A percentile compares a stretch with the other conserved stretches of the same genome.
phyloP scores from a whole-genome alignment of 495 filamentous ascomycete species.

The Tuber umbilicatum region DNA sequence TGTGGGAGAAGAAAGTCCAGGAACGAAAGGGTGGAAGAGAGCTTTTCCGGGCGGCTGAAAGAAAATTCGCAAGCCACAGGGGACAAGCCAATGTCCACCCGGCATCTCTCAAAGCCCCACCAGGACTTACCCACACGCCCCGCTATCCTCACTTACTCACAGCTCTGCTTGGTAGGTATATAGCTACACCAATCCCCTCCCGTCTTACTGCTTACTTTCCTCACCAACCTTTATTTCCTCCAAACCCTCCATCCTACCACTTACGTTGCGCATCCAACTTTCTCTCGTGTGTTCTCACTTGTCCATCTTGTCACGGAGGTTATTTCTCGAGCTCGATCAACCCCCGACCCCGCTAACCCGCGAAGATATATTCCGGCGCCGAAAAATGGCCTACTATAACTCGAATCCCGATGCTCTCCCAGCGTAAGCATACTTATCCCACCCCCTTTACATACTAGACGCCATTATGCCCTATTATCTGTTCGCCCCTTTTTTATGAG shows the following conservation, averaged over 20 bases:
- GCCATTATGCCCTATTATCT: background rate
- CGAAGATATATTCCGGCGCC: constrained; percentile 9
- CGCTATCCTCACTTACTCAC: background rate
- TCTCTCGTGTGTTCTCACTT: constrained; percentile 16
- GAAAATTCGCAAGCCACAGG: constrained; percentile 1
- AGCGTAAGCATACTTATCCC: constrained; percentile 59
- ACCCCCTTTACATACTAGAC: background rate
- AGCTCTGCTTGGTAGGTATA: background rate
- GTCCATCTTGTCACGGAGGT: constrained; percentile 18
- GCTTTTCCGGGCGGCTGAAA: background rate
- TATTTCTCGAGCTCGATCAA: constrained; percentile 32
- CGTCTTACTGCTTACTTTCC: background rate
- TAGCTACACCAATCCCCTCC: background rate
- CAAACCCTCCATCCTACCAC: constrained; percentile 1
- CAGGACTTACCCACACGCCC: constrained; percentile 4
- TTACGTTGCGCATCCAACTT: constrained; percentile 6
- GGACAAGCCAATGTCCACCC: constrained; percentile 1
- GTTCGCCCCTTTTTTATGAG: constrained; percentile 3
- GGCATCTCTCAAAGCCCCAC: constrained; percentile 11
- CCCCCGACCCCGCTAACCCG: constrained; percentile 35
- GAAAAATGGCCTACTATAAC: constrained; percentile 77
- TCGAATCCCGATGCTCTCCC: constrained; percentile 97
- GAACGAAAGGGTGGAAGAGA: constrained; percentile 12
- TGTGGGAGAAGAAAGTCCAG: constrained; percentile 9
- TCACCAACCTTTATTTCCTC: background rate